Evolutionary conservation across 176 grass and related monocot genomes (phyloP), one percentile per base, ranked within the genome.

Genomic region (Oryza meridionalis): DNA sequence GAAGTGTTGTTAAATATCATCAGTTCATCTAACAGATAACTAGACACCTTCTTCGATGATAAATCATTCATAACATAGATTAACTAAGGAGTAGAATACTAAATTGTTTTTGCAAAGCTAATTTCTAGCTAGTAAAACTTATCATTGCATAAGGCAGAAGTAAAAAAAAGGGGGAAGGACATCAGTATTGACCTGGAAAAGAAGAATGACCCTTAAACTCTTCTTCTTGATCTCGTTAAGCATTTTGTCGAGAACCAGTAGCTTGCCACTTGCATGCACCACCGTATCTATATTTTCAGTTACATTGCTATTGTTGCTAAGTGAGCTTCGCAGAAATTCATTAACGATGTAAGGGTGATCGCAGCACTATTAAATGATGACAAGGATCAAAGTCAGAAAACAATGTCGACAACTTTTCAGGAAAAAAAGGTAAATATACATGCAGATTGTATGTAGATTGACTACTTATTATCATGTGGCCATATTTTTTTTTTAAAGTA

Each of bases 321-420:
- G 82, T 73, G 72, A 83, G n/a, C 65, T 58, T 74, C 77, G 90
- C 58, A 88, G 71, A 44, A 73, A 74, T 70, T 85, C 73, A 75
- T 93, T 82, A 85, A 98, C 77, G 4, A 93, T 88, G 82, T 89
- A 94, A 79, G 95, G 95, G 73, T 98, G 92, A 69, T 94, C 89
- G 46, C 95, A 98, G 88, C 92, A 98, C 95, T 98, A 88, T 72
- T 76, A 89, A 66, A 88, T 58, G 51, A 78, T 44, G 2, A 77
- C 29, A 87, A 65, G 81, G 72, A 82, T 72, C n/a, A 43, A 38
- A 83, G 24, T 78, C 62, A 47, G 29, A 83, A 65, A 65, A 35
- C 8, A 90, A 3, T 67, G 25, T 59, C 38, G 1, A 40, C 8
- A 83, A 67, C 44, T 66, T 71, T 26, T 47, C 72, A 76, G 64